These are phyloP conservation scores for Vararia minispora DNA, from an alignment of 768 basidiomycete genomes.

Conservation along the genomic window DNA sequence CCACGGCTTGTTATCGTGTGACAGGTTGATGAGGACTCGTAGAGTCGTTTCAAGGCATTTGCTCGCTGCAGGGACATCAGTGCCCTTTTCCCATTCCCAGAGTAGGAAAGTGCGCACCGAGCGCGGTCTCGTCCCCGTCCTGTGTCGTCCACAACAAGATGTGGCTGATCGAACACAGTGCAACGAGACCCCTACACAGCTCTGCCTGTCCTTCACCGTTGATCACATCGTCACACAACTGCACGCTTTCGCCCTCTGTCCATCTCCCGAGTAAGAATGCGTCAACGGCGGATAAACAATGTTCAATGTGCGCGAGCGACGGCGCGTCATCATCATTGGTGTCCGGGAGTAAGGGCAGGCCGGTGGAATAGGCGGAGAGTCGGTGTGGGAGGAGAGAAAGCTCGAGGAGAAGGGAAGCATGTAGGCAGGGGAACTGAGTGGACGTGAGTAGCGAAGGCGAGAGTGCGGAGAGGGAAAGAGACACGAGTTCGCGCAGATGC, in stretches of 20 bases:
- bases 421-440: slow-evolving; percentile 19
- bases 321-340: slow-evolving; percentile 17
- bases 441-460: slow-evolving; percentile 31
- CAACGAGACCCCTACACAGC: slow-evolving; percentile 37
- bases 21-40: slow-evolving; percentile 61
- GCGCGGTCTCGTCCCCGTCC: slow-evolving; percentile 10
- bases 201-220: slow-evolving; percentile 30
- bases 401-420: slow-evolving; percentile 25
- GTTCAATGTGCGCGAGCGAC: slow-evolving; percentile 36
- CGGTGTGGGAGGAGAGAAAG: slow-evolving; percentile 29
- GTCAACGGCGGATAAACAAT: slow-evolving; percentile 52
- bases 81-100: not conserved
- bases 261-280: slow-evolving; percentile 51
- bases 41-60: slow-evolving; percentile 47
- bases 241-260: slow-evolving; percentile 20
- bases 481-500: slow-evolving; percentile 34
- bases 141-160: slow-evolving; percentile 20
- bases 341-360: slow-evolving; percentile 28
- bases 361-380: slow-evolving; percentile 27
- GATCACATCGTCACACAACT: slow-evolving; percentile 15
- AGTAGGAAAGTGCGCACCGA: not conserved
- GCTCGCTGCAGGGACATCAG: slow-evolving; percentile 20
- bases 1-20: slow-evolving; percentile 53
- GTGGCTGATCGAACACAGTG: slow-evolving; percentile 41
- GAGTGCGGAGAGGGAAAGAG: slow-evolving; percentile 36